Conservation (phyloP, 208 protist species). For the Wallacemonas sp. region DNA sequence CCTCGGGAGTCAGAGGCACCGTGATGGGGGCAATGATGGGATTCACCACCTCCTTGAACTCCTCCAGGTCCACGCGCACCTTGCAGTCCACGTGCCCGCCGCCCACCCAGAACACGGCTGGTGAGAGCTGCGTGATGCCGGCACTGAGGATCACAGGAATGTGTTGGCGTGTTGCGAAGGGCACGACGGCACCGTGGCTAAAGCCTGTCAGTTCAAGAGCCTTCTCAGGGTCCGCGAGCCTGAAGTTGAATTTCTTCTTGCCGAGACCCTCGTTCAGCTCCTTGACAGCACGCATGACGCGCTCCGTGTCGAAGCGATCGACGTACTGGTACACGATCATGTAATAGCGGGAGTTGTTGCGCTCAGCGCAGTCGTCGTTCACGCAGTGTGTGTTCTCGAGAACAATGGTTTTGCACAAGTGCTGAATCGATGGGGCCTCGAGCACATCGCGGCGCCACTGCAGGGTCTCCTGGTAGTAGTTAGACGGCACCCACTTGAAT, state of each 20-base stretch:
- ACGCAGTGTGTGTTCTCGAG: conserved; percentile 92
- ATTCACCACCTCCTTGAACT: conserved; percentile 58
- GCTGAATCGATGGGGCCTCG: conserved; percentile 59
- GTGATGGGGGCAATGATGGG: conserved; percentile 68
- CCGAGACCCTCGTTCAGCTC: conserved; percentile 72
- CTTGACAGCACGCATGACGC: conserved; percentile 53
- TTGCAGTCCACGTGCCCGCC: conserved; percentile 88
- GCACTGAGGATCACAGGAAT: conserved; percentile 80
- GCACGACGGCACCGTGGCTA: conserved; percentile 64
- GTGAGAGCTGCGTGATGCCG: conserved; percentile 37
- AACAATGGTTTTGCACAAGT: conserved; percentile 93
- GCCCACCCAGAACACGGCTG: conserved; percentile 66
- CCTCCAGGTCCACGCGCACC: conserved; percentile 49
- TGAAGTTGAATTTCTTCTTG: conserved; percentile 90
- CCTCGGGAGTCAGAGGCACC: conserved; percentile 59
- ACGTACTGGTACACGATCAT: conserved; percentile 83
- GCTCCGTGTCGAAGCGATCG: conserved; percentile 73
- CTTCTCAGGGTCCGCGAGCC: conserved; percentile 52
- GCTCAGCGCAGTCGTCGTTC: conserved; percentile 50
- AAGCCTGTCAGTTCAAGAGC: conserved; percentile 67
- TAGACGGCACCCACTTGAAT: conserved; percentile 85
- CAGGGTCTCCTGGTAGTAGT: conserved; percentile 85
- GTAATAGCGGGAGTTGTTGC: conserved; percentile 82
- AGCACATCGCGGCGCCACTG: conserved; percentile 83
- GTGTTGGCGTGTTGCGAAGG: conserved; percentile 42